phyloP scores from a whole-genome alignment of 768 basidiomycete genomes.

The Calvatia gigantea region DNA sequence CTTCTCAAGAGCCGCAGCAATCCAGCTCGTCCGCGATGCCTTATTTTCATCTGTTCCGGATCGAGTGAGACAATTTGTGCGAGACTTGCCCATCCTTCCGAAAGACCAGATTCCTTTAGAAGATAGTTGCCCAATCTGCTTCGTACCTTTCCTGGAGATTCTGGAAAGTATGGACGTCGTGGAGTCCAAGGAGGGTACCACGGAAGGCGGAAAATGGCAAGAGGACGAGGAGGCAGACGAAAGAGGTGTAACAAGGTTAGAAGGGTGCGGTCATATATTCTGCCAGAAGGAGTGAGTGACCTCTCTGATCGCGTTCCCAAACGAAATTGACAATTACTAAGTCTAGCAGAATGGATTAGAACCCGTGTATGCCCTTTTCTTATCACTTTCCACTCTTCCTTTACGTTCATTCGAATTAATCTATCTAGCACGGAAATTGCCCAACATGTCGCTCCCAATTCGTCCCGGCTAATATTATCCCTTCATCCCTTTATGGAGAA shows the following conservation, averaged over 20 bases:
- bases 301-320: neutral
- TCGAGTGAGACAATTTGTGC: constrained; percentile 35
- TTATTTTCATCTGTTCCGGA: constrained; percentile 19
- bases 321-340: constrained; percentile 20
- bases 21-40: constrained; percentile 21
- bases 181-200: too few species aligned
- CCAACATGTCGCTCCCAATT: constrained; percentile 64
- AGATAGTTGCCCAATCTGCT: constrained; percentile 67
- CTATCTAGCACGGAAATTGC: constrained; percentile 61
- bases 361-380: constrained; percentile 38
- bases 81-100: constrained; percentile 40
- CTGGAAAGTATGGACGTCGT: constrained; percentile 33
- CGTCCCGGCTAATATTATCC: constrained; percentile 44
- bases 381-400: neutral
- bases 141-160: constrained; percentile 46
- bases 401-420: neutral
- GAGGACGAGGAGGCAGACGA: constrained; percentile 14
- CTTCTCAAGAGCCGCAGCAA: constrained; percentile 15
- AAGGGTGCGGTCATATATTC: constrained; percentile 62
- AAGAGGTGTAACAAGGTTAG: constrained; percentile 54
- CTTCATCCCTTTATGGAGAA: constrained; percentile 31
- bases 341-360: constrained; percentile 66
- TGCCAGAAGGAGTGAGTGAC: constrained; percentile 56
- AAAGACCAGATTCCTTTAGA: constrained; percentile 38
- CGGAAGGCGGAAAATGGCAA: neutral